Evolutionary conservation across 768 basidiomycete species (phyloP), one percentile per base, ranked within the genome.

Genomic region (Termitomyces sp.): DNA sequence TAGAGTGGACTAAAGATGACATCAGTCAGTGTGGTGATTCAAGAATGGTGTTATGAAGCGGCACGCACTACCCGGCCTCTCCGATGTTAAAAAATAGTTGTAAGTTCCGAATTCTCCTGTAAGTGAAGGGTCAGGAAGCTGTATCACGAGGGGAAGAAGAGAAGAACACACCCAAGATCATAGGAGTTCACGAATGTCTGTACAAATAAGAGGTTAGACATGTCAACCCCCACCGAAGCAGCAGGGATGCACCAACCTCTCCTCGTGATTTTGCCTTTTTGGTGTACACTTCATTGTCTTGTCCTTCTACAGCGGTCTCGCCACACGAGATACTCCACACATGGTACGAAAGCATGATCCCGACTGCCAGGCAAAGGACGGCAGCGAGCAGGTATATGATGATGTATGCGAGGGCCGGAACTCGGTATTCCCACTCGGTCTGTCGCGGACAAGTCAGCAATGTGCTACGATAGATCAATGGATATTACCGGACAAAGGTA

Each of bases 111-210:
- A 77, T 74, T 68, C 78, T 81, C 28, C 84, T 84, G 68, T 16
- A 20, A 8, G n/a, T 32, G 18, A 36, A 36, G 4, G 13, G 18
- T 22, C n/a, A 54, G 7, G 20, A 24, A 24, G 13, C 32, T 33
- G 22, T 33, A n/a, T 7, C 4, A 42, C 33, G 38, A 20, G 28
- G 1, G 2, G 33, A 48, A 9, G 20, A 20, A 45, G 32, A 7
- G 28, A 35, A 46, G 50, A 49, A 20, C 81, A 45, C 70, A 89
- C 84, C 95, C 96, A 4, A 96, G 76, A 71, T 98, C 92, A 70
- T 94, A 99, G 2, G 91, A 94, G 68, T 98, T 98, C 12, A 93
- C 80, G 68, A 95, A 98, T 1, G 77, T 78, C 91, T 92, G 42
- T 13, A 42, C 20, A 39, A 8, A 18, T 40, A 9, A 24, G 15